Evolutionary conservation across 768 basidiomycete genomes (phyloP).

Genomic region (Boletus pseudopeckii): DNA sequence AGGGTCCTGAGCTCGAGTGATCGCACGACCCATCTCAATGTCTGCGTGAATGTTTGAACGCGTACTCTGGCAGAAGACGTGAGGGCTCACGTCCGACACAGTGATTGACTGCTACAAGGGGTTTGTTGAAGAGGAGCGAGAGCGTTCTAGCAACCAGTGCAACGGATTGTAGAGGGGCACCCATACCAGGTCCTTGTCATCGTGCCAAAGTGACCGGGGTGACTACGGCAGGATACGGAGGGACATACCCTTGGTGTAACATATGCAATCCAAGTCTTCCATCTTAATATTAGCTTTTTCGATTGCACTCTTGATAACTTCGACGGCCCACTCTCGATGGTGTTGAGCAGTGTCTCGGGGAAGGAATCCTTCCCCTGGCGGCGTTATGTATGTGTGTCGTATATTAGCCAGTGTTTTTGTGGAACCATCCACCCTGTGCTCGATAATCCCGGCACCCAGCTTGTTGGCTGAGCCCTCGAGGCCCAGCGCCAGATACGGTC

Average conservation of each 20-base stretch:
- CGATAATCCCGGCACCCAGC: constrained; percentile 89
- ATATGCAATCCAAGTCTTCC: constrained; percentile 87
- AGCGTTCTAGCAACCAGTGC: constrained; percentile 91
- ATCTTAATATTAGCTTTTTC: constrained; percentile 64
- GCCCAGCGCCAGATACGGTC: constrained; percentile 82
- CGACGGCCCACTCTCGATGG: constrained; percentile 89
- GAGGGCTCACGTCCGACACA: constrained; percentile 85
- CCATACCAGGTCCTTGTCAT: constrained; percentile 93
- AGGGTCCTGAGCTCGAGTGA: constrained; percentile 92
- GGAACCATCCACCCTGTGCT: constrained; percentile 70
- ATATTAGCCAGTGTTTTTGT: constrained; percentile 85
- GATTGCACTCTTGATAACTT: constrained; percentile 76
- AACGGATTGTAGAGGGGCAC: constrained; percentile 92
- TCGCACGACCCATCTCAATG: constrained; percentile 97
- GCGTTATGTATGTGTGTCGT: constrained; percentile 98
- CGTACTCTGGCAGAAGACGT: not conserved
- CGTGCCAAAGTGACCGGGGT: not conserved
- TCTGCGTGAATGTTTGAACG: constrained; percentile 46
- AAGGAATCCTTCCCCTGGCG: constrained; percentile 96
- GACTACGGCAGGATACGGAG: not conserved
- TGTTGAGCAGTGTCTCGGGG: constrained; percentile 94
- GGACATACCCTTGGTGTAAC: constrained; percentile 86
- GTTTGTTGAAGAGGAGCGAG: constrained; percentile 83
- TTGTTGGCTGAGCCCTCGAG: constrained; percentile 99
- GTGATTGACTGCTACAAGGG: constrained; percentile 97